A percentile compares a stretch with the other conserved stretches of the same genome.
These are phyloP conservation scores for Neofusicoccum laricinum DNA, from an alignment of 2,329 filamentous ascomycete genomes.

Conservation along the genomic window DNA sequence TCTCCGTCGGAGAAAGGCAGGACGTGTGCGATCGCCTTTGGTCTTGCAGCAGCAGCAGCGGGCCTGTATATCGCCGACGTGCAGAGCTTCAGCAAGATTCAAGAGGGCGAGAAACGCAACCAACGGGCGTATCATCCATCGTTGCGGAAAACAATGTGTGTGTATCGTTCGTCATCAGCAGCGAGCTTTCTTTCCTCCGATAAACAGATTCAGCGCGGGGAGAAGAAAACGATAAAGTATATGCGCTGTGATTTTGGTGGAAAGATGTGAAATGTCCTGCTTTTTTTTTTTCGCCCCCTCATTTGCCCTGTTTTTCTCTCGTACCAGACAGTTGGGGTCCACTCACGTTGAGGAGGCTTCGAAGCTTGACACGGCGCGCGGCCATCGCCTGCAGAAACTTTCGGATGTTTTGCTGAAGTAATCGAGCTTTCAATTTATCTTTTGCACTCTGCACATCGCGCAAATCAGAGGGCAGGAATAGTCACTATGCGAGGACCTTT, in stretches of 20 bases:
- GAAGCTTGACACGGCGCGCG: too few relatives aligned
- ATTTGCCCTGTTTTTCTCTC: not conserved
- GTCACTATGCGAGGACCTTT: not conserved
- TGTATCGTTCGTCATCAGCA: too few relatives aligned
- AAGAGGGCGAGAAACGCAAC: too few relatives aligned
- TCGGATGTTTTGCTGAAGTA: not conserved
- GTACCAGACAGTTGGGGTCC: not conserved
- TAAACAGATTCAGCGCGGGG: not conserved
- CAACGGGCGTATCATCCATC: too few relatives aligned
- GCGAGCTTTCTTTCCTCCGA: too few relatives aligned
- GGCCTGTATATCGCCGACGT: too few relatives aligned
- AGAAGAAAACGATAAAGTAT: not conserved
- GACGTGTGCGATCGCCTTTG: too few relatives aligned
- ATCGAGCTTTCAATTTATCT: not conserved
- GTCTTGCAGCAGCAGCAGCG: too few relatives aligned
- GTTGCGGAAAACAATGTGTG: too few relatives aligned
- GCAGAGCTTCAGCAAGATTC: too few relatives aligned
- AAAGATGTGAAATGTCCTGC: not conserved
- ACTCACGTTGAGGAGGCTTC: not conserved
- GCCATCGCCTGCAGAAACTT: not conserved
- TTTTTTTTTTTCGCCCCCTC: not conserved
- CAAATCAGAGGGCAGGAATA: not conserved
- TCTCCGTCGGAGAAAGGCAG: too few relatives aligned
- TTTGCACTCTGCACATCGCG: not conserved
- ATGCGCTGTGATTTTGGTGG: not conserved